Percentiles rank a stretch among this genome's conserved stretches.
Evolutionary conservation across 1,284 basidiomycete species (phyloP).

Genomic region (Apiotrichum veenhuisii): DNA sequence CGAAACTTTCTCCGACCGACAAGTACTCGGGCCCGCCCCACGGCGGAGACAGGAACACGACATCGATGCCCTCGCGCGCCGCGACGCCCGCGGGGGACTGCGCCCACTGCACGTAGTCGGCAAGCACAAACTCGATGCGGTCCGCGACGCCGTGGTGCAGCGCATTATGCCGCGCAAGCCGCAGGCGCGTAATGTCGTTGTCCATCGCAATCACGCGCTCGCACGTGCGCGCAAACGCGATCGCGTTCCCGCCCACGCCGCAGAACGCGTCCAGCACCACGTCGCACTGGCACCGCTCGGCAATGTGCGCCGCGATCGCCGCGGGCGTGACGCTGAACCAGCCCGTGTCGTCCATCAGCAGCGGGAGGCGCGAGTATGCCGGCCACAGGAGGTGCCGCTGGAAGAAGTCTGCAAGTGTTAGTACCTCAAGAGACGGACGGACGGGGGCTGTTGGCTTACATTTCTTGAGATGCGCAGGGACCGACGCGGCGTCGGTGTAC

Average conservation of each 20-base stretch:
- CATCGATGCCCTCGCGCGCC: slow-evolving; percentile 61
- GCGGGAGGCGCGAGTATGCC: slow-evolving; percentile 61
- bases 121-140: slow-evolving; percentile 87
- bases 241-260: slow-evolving; percentile 95
- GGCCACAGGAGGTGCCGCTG: slow-evolving; percentile 80
- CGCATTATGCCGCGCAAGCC: slow-evolving; percentile 87
- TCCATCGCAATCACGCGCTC: slow-evolving; percentile 91
- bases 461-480: slow-evolving; percentile 72
- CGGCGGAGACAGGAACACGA: slow-evolving; percentile 86
- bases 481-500: slow-evolving; percentile 61
- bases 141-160: slow-evolving; percentile 88
- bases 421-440: too few species aligned
- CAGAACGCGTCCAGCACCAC: slow-evolving; percentile 78
- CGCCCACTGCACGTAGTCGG: slow-evolving; percentile 79
- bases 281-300: slow-evolving; percentile 80
- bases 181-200: slow-evolving; percentile 73
- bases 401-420: slow-evolving; percentile 79
- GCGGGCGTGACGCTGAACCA: slow-evolving; percentile 99
- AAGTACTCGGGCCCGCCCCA: slow-evolving; percentile 62
- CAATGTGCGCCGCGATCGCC: slow-evolving; percentile 82
- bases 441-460: slow-evolving; percentile 62
- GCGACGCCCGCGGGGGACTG: slow-evolving; percentile 52
- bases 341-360: slow-evolving; percentile 61
- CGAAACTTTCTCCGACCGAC: slow-evolving; percentile 9
- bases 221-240: slow-evolving; percentile 93